Percentiles rank a stretch among this genome's conserved stretches.
Evolutionary conservation across 75 land plant species (phyloP).

Genomic region (Selaginella tamariscina): DNA sequence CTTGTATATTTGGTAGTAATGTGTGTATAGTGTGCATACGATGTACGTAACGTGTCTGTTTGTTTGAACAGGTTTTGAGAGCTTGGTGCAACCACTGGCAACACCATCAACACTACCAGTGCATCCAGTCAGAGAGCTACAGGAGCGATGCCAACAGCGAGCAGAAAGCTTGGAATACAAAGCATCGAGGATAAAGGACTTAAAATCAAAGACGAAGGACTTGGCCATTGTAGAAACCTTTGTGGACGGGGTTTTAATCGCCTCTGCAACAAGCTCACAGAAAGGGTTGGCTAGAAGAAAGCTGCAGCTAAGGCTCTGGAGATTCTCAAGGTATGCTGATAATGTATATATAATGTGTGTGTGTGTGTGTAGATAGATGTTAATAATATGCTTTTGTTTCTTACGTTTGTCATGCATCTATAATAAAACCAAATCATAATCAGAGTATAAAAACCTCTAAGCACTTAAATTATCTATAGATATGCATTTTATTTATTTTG

Average conservation of each 20-base stretch:
- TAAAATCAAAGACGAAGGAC: conserved; percentile 74
- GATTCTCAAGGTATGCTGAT: conserved; percentile 60
- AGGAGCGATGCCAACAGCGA: conserved; percentile 98
- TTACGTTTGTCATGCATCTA: too few relatives aligned
- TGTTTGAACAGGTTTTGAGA: conserved; percentile 63
- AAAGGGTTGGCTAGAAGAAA: conserved; percentile 99
- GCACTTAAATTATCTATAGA: too few relatives aligned
- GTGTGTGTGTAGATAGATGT: too few relatives aligned
- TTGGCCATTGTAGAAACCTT: conserved; percentile 90
- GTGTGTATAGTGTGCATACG: too few relatives aligned
- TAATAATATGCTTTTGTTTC: too few relatives aligned
- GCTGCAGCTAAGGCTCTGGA: conserved; percentile 96
- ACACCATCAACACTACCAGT: conserved; percentile 98
- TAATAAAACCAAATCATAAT: too few relatives aligned
- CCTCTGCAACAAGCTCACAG: conserved; percentile 90
- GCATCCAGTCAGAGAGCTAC: conserved; percentile 98
- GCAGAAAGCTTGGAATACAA: conserved; percentile 96
- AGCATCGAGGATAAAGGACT: conserved; percentile 62
- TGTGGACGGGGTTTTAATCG: conserved; percentile 88
- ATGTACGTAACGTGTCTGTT: too few relatives aligned
- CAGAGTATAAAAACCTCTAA: too few relatives aligned
- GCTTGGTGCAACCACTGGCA: conserved; percentile 85
- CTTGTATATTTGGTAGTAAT: too few relatives aligned
- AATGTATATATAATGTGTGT: too few relatives aligned
- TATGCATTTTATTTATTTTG: too few relatives aligned